Conservation (phyloP, 2,329 filamentous ascomycete genomes). For the Didymella pomorum region DNA sequence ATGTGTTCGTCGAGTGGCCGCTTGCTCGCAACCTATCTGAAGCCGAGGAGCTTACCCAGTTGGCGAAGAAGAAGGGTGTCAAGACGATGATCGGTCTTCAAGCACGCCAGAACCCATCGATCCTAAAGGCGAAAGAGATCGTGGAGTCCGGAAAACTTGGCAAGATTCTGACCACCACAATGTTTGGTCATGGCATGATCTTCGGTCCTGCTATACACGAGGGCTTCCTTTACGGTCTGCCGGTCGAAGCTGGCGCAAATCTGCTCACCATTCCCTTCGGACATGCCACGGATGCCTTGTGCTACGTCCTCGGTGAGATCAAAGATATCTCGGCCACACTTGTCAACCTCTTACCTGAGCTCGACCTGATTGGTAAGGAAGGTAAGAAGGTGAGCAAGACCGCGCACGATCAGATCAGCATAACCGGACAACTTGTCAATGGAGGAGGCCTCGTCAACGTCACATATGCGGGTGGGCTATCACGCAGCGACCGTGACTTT, state of each 20-base stretch:
- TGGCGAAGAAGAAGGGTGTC: conserved; percentile 53
- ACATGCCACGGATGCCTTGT: conserved; percentile 43
- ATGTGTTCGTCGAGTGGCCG: conserved; percentile 62
- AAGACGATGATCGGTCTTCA: conserved; percentile 60
- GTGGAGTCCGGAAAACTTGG: conserved; percentile 56
- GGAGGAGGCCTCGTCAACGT: conserved; percentile 38
- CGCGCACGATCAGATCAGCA: conserved; percentile 39
- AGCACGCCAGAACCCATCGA: conserved; percentile 52
- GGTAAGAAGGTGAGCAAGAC: conserved; percentile 39
- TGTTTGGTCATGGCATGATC: conserved; percentile 37
- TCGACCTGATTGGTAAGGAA: conserved; percentile 30
- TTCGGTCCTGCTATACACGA: conserved; percentile 29
- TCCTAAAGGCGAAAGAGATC: conserved; percentile 55
- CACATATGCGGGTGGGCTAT: conserved; percentile 31
- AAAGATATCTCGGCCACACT: conserved; percentile 38
- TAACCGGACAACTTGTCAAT: conserved; percentile 31
- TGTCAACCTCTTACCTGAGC: conserved; percentile 32
- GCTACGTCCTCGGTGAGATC: conserved; percentile 42
- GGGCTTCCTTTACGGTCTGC: conserved; percentile 58
- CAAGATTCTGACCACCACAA: conserved; percentile 49
- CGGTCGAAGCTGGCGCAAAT: conserved; percentile 57
- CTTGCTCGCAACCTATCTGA: conserved; percentile 53
- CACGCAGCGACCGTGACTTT: conserved; percentile 38
- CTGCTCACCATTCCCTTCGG: conserved; percentile 54
- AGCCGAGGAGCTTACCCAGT: conserved; percentile 53